Percentiles rank a stretch among this genome's conserved stretches.
phyloP scores from a whole-genome alignment of 441 rosid genomes.

The Biscutella laevigata region DNA sequence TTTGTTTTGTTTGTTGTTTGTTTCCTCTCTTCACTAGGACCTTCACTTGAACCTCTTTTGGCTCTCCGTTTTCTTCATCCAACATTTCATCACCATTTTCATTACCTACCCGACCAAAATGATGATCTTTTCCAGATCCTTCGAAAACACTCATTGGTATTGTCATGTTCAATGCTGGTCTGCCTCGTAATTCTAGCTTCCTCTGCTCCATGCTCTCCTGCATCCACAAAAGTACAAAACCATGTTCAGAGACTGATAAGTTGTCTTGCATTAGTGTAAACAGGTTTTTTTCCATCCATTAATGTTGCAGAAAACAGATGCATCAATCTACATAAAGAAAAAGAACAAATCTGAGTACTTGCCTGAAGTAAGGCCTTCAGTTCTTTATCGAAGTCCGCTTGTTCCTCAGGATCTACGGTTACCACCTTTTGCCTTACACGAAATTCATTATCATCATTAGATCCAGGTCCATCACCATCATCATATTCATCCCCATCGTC shows the following conservation, averaged over 20 bases:
- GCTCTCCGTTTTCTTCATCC: conserved; percentile 68
- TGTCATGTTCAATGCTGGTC: conserved; percentile 81
- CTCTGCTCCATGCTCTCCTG: conserved; percentile 99
- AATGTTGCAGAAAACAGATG: neutral
- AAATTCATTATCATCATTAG: conserved; percentile 85
- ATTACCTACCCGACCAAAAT: conserved; percentile 42
- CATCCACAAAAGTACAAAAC: conserved; percentile 14
- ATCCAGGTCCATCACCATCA: conserved; percentile 62
- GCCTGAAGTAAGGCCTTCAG: conserved; percentile 82
- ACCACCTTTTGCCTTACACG: conserved; percentile 76
- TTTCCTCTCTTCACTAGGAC: conserved; percentile 96
- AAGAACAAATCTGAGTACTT: conserved; percentile 26
- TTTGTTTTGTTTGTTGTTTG: conserved; percentile 93
- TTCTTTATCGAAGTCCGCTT: conserved; percentile 76
- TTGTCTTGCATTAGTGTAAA: neutral
- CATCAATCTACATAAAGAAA: neutral
- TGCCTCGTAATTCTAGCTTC: conserved; percentile 76
- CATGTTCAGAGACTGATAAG: conserved; percentile 5
- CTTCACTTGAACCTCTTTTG: conserved; percentile 85
- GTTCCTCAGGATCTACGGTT: conserved; percentile 75
- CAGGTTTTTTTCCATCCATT: neutral
- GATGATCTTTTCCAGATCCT: conserved; percentile 78
- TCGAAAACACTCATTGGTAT: conserved; percentile 92
- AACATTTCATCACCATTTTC: conserved; percentile 81
- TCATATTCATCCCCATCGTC: conserved; percentile 76